Conservation (phyloP, 1,284 basidiomycete genomes). For the Irpex rosettiformis region DNA sequence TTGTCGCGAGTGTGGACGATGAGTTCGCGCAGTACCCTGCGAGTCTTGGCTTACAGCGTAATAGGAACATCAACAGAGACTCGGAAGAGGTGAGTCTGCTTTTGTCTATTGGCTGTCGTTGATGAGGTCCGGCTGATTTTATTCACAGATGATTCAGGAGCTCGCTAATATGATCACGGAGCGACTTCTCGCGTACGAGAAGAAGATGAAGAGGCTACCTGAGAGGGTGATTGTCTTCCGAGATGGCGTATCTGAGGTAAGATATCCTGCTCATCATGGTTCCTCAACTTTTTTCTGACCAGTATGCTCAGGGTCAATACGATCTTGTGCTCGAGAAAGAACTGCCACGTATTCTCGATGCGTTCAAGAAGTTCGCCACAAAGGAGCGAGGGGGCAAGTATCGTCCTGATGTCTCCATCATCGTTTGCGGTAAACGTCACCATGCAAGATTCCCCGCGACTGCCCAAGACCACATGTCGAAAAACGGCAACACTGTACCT, state of each 20-base stretch:
- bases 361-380: conserved; percentile 51
- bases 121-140: neutral
- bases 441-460: conserved; percentile 67
- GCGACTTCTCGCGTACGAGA: conserved; percentile 55
- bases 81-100: conserved; percentile 52
- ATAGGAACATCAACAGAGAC: conserved; percentile 37
- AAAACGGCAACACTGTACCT: conserved; percentile 68
- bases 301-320: conserved; percentile 57
- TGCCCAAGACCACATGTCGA: conserved; percentile 41
- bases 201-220: conserved; percentile 51
- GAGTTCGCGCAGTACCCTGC: conserved; percentile 71
- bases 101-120: neutral
- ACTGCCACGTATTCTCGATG: conserved; percentile 49
- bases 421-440: conserved; percentile 79
- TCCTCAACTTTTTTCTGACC: neutral
- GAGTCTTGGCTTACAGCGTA: conserved; percentile 54
- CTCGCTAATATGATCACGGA: conserved; percentile 66
- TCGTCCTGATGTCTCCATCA: conserved; percentile 61
- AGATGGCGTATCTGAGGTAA: conserved; percentile 75
- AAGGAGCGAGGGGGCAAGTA: conserved; percentile 37
- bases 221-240: conserved; percentile 67
- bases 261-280: conserved; percentile 14
- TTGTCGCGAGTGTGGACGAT: conserved; percentile 69
- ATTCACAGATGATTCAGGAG: conserved; percentile 59
- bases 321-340: conserved; percentile 55